Base-by-base conservation (phyloP, 129 eudicot species). In the Lactuca saligna region DNA sequence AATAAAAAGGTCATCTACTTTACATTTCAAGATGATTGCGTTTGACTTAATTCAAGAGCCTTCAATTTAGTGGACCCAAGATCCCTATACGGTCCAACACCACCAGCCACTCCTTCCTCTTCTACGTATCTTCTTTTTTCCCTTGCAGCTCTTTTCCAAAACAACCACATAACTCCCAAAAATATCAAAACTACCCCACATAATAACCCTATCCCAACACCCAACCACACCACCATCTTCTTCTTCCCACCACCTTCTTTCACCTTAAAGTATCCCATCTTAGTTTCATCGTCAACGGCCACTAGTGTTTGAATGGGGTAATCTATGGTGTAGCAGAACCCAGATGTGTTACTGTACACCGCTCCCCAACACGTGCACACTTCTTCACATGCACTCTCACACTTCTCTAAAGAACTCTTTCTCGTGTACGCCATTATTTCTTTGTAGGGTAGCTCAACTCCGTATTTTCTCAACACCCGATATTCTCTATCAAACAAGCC, bases 311-410 rank as follows among this genome's bases (percentile, higher is more conserved):
- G 95, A 4, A 89, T 67, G 46, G 99, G 97, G 56, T 87, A 93
- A 8, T 83, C 82, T 74, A 93, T 73, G 39, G 51, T 85, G 95
- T 93, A 93, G 72, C 99, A 93, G 75, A 84, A 85, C 49, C 96
- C 90, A 48, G 99, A 93, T 1, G 88, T 76, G 89, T 89, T 93
- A 77, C 83, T 89, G 80, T 93, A 93, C 74, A 87, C 88, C 82
- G 72, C 97, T 33, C 97, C 99, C 95, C 99, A 85, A 16, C 99
- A 93, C 8, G 88, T 77, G 71, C 99, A 93, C 7, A 78, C 80
- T 4, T 29, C 41, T 17, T 81, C 80, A 63, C 99, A 93, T 38
- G 92, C 71, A 13, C 58, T 63, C 76, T 89, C 95, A 34, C 99
- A 93, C 57, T 84, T 49, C 20, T 73, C 84, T 9, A 79, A 4